phyloP scores from a whole-genome alignment of 352 stramenopile genomes.

The Pythium folliculosum region DNA sequence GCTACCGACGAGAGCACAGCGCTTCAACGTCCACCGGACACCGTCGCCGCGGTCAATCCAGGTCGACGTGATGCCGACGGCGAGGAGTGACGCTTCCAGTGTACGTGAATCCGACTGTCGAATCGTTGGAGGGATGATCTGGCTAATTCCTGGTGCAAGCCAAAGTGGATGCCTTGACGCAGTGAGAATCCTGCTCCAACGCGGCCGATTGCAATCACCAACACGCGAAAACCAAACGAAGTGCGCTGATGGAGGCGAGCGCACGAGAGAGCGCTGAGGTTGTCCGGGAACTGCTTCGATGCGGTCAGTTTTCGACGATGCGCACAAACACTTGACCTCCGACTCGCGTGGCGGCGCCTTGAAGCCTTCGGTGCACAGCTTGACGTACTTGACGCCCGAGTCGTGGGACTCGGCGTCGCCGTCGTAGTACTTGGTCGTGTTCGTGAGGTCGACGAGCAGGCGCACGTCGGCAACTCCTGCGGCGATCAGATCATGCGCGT shows the following conservation, averaged over 20 bases:
- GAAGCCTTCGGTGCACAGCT: conserved; percentile 80
- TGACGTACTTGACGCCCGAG: conserved; percentile 63
- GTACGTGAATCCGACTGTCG: conserved; percentile 27
- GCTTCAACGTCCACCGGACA: not conserved
- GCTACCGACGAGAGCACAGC: not conserved
- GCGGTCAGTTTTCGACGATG: conserved; percentile 64
- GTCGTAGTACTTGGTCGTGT: conserved; percentile 86
- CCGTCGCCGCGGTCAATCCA: not conserved
- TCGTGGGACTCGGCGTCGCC: conserved; percentile 48
- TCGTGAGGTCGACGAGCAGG: conserved; percentile 81
- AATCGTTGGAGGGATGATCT: not conserved
- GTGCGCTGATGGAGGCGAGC: conserved; percentile 62
- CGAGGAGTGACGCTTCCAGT: conserved; percentile 47
- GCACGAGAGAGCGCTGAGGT: conserved; percentile 38
- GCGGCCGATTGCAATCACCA: conserved; percentile 52
- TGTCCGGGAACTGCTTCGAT: conserved; percentile 58
- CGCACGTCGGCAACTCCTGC: conserved; percentile 58
- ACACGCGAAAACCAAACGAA: conserved; percentile 57
- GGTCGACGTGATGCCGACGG: not conserved
- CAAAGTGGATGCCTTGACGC: conserved; percentile 50
- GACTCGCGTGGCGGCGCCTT: conserved; percentile 42
- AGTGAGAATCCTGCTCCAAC: conserved; percentile 45
- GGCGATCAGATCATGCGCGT: conserved; percentile 37
- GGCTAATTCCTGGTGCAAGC: conserved; percentile 43
- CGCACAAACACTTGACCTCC: conserved; percentile 62